Conservation (phyloP, 2,329 filamentous ascomycete genomes). For the Calonectria fujianensis region DNA sequence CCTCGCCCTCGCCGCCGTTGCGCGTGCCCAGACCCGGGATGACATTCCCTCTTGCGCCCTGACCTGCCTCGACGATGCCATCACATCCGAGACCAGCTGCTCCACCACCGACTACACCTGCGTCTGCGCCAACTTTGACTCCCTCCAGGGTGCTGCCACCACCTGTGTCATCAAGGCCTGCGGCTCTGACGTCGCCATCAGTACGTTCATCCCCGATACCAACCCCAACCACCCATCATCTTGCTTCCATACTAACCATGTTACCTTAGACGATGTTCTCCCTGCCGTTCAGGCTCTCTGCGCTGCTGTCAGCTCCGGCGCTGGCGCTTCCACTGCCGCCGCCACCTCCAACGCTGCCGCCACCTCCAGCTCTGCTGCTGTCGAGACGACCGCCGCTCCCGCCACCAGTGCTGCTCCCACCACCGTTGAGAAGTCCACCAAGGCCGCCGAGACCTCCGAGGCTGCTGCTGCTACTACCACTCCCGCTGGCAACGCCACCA, state of each 20-base stretch:
- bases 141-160: slow-evolving; percentile 58
- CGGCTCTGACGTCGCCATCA: slow-evolving; percentile 60
- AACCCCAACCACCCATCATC: not conserved
- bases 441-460: slow-evolving; percentile 47
- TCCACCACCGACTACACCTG: slow-evolving; percentile 59
- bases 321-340: slow-evolving; percentile 39
- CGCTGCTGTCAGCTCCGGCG: slow-evolving; percentile 43
- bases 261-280: slow-evolving; percentile 61
- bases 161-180: slow-evolving; percentile 61
- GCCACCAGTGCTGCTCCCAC: slow-evolving; percentile 39
- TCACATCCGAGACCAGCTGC: slow-evolving; percentile 58
- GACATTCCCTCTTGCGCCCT: slow-evolving; percentile 63
- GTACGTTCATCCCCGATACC: slow-evolving; percentile 56
- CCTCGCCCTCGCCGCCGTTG: slow-evolving; percentile 59
- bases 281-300: slow-evolving; percentile 62
- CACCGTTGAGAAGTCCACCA: slow-evolving; percentile 39
- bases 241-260: slow-evolving; percentile 44
- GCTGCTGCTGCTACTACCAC: slow-evolving; percentile 30
- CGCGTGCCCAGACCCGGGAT: slow-evolving; percentile 57
- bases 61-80: slow-evolving; percentile 60
- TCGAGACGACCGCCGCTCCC: slow-evolving; percentile 40
- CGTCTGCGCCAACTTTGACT: slow-evolving; percentile 59
- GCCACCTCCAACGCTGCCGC: slow-evolving; percentile 37
- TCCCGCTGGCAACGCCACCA: slow-evolving; percentile 35
- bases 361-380: slow-evolving; percentile 28